These are phyloP conservation scores for Carex myosuroides DNA, from an alignment of 176 grass and related monocot species.

Conservation along the genomic window DNA sequence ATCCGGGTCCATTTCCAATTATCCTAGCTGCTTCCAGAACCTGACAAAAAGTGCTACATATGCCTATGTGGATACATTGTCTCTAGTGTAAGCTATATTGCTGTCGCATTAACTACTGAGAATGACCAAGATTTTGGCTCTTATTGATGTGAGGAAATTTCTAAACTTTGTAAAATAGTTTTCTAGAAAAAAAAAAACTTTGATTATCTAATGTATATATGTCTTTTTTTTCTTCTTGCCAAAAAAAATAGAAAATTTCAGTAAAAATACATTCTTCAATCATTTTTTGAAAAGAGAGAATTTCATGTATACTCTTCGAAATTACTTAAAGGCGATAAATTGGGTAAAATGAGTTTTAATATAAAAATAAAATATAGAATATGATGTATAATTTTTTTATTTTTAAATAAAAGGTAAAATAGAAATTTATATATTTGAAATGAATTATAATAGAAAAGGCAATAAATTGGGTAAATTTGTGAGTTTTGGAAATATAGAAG, in stretches of 20 bases:
- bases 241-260: background rate
- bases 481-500: no score
- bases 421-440: no score
- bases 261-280: background rate
- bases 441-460: no score
- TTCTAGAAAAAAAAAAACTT: background rate
- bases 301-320: no score
- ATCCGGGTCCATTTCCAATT: background rate
- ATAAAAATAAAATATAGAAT: no score
- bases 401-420: no score
- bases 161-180: background rate
- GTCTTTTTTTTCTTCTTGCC: background rate
- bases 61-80: background rate
- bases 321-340: no score
- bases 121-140: background rate
- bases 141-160: background rate
- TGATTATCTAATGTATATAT: background rate
- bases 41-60: background rate
- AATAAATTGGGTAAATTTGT: no score
- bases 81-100: background rate
- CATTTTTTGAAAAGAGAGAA: background rate
- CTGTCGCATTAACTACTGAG: constrained; percentile 9
- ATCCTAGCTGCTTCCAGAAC: background rate
- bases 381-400: no score
- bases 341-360: no score